A percentile compares a stretch with the other conserved stretches of the same genome.
phyloP scores from a whole-genome alignment of 352 stramenopile genomes.

The Phytophthora pini region DNA sequence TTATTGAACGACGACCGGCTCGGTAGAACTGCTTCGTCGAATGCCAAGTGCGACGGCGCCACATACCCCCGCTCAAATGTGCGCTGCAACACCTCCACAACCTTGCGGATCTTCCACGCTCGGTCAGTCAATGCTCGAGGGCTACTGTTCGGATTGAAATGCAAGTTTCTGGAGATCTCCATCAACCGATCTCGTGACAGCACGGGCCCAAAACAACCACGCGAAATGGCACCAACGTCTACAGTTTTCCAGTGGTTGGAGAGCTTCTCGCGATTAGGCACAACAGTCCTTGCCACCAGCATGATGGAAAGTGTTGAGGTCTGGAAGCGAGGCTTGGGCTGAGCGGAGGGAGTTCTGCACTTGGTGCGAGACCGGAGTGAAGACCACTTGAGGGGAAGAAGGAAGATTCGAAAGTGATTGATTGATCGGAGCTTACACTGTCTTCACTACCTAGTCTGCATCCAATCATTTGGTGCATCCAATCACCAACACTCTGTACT shows the following conservation, averaged over 20 bases:
- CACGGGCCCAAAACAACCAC: constrained; percentile 15
- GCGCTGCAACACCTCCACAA: neutral
- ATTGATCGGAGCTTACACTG: no score
- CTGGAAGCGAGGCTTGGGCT: no score
- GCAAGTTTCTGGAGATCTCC: constrained; percentile 17
- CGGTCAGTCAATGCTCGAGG: constrained; percentile 3
- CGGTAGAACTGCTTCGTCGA: neutral
- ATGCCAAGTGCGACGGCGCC: neutral
- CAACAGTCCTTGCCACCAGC: constrained; percentile 9
- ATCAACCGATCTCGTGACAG: constrained; percentile 16
- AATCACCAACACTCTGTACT: no score
- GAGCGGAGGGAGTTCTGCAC: no score
- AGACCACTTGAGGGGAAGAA: no score
- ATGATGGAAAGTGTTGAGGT: no score
- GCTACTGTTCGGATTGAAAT: constrained; percentile 29
- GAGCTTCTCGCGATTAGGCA: constrained; percentile 16
- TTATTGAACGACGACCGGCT: constrained; percentile 1
- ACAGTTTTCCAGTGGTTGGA: constrained; percentile 20
- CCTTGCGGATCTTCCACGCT: constrained; percentile 21
- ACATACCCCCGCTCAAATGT: neutral
- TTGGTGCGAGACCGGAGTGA: no score
- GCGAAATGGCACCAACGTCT: constrained; percentile 10
- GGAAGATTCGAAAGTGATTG: no score
- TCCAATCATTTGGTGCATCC: no score
- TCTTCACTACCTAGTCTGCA: no score